A percentile compares a stretch with the other conserved stretches of the same genome.
Evolutionary conservation across 495 filamentous ascomycete genomes (phyloP).

Genomic region (Friedmanniomyces simplex): DNA sequence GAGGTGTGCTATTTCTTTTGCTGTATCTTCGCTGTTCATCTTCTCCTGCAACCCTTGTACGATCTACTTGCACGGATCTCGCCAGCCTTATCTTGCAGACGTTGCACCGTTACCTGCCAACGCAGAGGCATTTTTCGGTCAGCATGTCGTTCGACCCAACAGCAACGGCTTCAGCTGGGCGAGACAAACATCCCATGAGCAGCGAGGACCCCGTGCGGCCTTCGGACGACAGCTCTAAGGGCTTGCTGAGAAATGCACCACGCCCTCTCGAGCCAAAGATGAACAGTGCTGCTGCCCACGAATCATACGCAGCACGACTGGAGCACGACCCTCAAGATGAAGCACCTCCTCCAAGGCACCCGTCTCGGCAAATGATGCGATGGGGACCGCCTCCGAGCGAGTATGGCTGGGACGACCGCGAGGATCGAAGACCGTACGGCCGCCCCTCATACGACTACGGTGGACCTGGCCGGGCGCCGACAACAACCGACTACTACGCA

Average conservation of each 20-base stretch:
- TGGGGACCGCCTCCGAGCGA: constrained; percentile 5
- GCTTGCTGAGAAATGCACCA: constrained; percentile 2
- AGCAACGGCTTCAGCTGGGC: neutral
- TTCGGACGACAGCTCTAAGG: constrained; percentile 5
- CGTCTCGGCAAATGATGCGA: constrained; percentile 13
- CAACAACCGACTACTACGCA: constrained; percentile 1
- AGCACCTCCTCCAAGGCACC: constrained; percentile 3
- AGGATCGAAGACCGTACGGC: constrained; percentile 3
- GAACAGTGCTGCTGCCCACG: neutral
- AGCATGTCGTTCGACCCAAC: neutral
- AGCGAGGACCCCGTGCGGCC: constrained; percentile 2
- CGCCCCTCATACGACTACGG: constrained; percentile 8
- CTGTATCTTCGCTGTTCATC: neutral
- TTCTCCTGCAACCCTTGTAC: neutral
- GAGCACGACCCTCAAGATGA: constrained; percentile 7
- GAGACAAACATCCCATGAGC: neutral
- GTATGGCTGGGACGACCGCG: constrained; percentile 1
- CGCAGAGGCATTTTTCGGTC: neutral
- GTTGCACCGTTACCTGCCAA: neutral
- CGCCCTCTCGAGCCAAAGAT: constrained; percentile 5
- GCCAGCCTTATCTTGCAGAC: neutral
- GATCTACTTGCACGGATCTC: too few species aligned
- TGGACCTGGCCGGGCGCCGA: neutral
- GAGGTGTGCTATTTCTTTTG: neutral
- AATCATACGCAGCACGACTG: constrained; percentile 2